Conservation (phyloP, 2,329 filamentous ascomycete species). For the Dichotomopilus funicola region DNA sequence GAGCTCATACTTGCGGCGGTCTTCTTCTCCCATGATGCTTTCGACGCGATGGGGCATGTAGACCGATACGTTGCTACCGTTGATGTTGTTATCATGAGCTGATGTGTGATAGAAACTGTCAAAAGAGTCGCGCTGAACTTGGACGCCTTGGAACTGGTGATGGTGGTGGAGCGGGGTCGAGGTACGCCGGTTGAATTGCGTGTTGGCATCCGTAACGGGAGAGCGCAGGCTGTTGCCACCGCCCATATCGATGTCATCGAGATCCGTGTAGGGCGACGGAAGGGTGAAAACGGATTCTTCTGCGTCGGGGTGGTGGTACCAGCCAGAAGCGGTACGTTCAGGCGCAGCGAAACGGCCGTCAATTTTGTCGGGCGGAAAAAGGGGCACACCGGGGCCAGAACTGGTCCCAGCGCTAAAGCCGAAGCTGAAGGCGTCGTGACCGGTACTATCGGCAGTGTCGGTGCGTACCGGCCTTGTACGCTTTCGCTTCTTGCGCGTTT, state of each 20-base stretch:
- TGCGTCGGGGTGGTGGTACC: constrained; percentile 59
- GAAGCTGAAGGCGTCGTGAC: too few relatives aligned
- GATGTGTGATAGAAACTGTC: constrained; percentile 46
- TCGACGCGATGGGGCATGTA: constrained; percentile 64
- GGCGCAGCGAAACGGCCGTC: constrained; percentile 74
- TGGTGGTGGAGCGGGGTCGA: neutral
- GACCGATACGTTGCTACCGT: constrained; percentile 52
- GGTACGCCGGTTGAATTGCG: neutral
- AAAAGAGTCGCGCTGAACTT: constrained; percentile 49
- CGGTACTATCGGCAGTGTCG: neutral
- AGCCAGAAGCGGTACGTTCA: constrained; percentile 59
- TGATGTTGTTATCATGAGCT: neutral
- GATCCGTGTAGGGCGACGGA: neutral
- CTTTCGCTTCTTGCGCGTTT: neutral
- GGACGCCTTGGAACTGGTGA: constrained; percentile 20
- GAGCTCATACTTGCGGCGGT: constrained; percentile 65
- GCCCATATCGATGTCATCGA: too few relatives aligned
- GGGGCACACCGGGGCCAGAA: constrained; percentile 39
- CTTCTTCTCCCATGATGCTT: constrained; percentile 72
- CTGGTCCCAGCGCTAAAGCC: too few relatives aligned
- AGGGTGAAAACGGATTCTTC: constrained; percentile 42
- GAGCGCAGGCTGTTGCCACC: neutral
- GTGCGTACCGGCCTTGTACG: constrained; percentile 21
- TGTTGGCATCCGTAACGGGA: neutral
- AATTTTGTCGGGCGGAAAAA: constrained; percentile 67